Evolutionary conservation across 768 basidiomycete genomes (phyloP).

Genomic region (Tricholoma saponaceum): DNA sequence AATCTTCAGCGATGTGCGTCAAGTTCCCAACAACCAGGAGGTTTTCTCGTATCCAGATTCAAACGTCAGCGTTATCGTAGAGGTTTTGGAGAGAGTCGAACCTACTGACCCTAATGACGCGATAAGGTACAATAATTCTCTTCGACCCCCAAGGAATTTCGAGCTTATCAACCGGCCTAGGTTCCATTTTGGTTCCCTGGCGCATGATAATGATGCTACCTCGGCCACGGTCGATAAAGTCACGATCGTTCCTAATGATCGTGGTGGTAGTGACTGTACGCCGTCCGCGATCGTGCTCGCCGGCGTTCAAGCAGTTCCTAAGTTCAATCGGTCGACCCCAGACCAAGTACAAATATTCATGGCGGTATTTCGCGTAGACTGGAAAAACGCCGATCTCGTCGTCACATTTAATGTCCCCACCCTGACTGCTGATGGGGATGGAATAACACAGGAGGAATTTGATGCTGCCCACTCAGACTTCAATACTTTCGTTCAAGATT

Average conservation of each 20-base stretch:
- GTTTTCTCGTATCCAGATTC: constrained; percentile 77
- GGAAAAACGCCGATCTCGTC: constrained; percentile 76
- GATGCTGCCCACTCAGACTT: constrained; percentile 45
- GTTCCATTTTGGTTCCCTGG: constrained; percentile 87
- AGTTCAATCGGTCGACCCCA: constrained; percentile 60
- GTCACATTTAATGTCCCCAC: constrained; percentile 81
- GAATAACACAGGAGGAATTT: constrained; percentile 34
- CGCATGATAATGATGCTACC: constrained; percentile 82
- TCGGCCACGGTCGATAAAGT: constrained; percentile 43
- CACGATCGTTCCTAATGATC: constrained; percentile 33
- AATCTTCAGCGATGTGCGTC: constrained; percentile 49
- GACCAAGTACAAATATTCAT: constrained; percentile 77
- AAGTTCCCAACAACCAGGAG: constrained; percentile 94
- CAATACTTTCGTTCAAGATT: constrained; percentile 46
- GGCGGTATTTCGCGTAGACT: constrained; percentile 74
- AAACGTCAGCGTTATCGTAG: constrained; percentile 74
- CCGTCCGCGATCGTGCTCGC: constrained; percentile 57
- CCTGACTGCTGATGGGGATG: constrained; percentile 39
- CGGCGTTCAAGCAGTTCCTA: constrained; percentile 70
- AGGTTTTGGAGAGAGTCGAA: constrained; percentile 76
- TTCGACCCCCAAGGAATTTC: constrained; percentile 2
- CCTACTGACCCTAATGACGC: constrained; percentile 54
- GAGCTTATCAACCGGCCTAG: constrained; percentile 37
- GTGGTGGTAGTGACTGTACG: constrained; percentile 37
- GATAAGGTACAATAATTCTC: constrained; percentile 40